Evolutionary conservation across 345 rosid species (phyloP).

Genomic region (Geranium rotundifolium): DNA sequence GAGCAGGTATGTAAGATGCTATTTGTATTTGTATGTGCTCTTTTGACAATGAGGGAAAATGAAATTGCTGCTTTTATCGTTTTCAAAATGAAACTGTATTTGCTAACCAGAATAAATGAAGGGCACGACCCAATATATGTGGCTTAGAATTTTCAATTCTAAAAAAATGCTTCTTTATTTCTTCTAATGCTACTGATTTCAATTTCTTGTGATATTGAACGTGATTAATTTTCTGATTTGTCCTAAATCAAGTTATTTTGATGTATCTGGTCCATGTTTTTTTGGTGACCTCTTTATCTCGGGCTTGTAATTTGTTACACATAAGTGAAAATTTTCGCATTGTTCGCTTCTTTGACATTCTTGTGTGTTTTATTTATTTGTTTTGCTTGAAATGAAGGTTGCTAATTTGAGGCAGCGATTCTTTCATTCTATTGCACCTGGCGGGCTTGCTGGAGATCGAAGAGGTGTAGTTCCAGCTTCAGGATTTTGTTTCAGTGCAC

Average conservation of each 20-base stretch:
- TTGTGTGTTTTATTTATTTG: not conserved
- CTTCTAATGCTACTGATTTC: not conserved
- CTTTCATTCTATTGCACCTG: slow-evolving; percentile 70
- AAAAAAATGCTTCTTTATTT: too few relatives aligned
- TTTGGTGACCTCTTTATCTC: not conserved
- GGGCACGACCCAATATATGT: too few relatives aligned
- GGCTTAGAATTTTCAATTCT: too few relatives aligned
- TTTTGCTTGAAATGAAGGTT: slow-evolving; percentile 29
- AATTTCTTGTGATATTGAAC: not conserved
- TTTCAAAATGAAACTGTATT: too few relatives aligned
- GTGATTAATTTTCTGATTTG: not conserved
- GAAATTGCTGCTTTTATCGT: too few relatives aligned
- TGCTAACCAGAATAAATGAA: too few relatives aligned
- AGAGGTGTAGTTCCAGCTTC: slow-evolving; percentile 83
- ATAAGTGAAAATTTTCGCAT: not conserved
- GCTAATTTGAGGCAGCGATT: slow-evolving; percentile 60
- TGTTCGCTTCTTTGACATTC: not conserved
- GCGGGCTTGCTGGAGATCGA: slow-evolving; percentile 92
- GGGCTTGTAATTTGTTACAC: not conserved
- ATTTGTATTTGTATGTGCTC: not conserved
- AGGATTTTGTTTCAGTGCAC: slow-evolving; percentile 75
- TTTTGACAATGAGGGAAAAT: not conserved
- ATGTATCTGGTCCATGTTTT: not conserved
- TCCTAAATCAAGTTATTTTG: not conserved
- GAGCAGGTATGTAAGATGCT: slow-evolving; percentile 39